phyloP scores from a whole-genome alignment of 176 grass and related monocot genomes.

The Ensete glaucum region DNA sequence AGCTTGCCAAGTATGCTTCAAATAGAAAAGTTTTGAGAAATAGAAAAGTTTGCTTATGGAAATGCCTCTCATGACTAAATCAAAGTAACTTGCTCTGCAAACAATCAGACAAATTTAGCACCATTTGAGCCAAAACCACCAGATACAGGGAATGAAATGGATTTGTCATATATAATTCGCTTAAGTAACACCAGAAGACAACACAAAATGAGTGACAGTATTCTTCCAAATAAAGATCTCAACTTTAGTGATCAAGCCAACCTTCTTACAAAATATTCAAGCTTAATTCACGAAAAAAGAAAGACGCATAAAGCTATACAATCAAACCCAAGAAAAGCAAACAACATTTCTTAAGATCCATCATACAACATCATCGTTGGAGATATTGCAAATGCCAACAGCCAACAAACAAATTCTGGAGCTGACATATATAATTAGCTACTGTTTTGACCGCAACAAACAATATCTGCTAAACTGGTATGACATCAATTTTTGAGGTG shows the following conservation, averaged over 20 bases:
- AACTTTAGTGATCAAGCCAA: background rate
- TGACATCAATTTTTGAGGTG: conserved; percentile 81
- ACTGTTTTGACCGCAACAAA: conserved; percentile 17
- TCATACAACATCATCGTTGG: background rate
- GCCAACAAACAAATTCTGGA: conserved; percentile 39
- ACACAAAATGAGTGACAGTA: background rate
- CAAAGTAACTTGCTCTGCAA: background rate
- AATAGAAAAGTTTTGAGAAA: too few species aligned
- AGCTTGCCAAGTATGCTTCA: too few species aligned
- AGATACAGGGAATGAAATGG: background rate
- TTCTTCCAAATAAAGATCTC: background rate
- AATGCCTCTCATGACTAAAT: too few species aligned
- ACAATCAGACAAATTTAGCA: background rate
- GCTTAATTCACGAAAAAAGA: background rate
- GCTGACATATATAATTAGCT: conserved; percentile 40
- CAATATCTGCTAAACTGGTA: conserved; percentile 48
- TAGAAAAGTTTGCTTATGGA: too few species aligned
- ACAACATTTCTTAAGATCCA: background rate
- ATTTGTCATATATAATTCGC: background rate
- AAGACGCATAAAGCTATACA: conserved; percentile 13
- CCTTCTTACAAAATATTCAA: conserved; percentile 1
- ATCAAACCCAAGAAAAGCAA: conserved; percentile 6
- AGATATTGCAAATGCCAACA: conserved; percentile 26
- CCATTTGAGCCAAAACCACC: background rate
- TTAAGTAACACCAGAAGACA: background rate